Evolutionary conservation across 148 eudicot genomes (phyloP).

Genomic region (Arctostaphylos glauca): DNA sequence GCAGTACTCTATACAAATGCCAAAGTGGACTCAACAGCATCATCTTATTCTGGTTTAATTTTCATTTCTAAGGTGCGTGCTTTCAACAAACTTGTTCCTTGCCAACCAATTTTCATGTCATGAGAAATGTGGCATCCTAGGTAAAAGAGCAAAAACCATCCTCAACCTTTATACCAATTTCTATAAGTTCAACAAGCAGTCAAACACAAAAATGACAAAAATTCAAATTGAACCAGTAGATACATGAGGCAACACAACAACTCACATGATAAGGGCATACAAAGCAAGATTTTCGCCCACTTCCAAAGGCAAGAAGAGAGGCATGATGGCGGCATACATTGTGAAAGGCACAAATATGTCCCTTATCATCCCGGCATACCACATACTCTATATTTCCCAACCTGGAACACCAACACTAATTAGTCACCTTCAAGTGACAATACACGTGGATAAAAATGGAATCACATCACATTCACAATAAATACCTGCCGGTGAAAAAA

Average conservation of each 20-base stretch:
- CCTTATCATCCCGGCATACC: constrained; percentile 68
- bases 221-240: neutral
- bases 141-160: neutral
- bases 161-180: neutral
- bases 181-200: neutral
- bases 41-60: neutral
- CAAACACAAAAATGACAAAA: neutral
- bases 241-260: constrained; percentile 6
- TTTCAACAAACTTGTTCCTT: neutral
- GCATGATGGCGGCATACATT: constrained; percentile 99
- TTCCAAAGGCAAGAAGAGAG: constrained; percentile 71
- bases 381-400: constrained; percentile 85
- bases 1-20: no score
- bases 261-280: constrained; percentile 98
- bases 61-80: neutral
- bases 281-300: constrained; percentile 74
- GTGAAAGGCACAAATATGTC: constrained; percentile 72
- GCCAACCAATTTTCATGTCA: neutral
- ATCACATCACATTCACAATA: neutral
- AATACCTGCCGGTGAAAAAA: constrained; percentile 92
- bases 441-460: neutral
- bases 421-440: constrained; percentile 11
- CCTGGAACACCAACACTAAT: constrained; percentile 40
- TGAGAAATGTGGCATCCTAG: constrained; percentile 1
- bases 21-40: neutral